Conservation (phyloP, 2,329 filamentous ascomycete species). For the Aspergillus brasiliensis region DNA sequence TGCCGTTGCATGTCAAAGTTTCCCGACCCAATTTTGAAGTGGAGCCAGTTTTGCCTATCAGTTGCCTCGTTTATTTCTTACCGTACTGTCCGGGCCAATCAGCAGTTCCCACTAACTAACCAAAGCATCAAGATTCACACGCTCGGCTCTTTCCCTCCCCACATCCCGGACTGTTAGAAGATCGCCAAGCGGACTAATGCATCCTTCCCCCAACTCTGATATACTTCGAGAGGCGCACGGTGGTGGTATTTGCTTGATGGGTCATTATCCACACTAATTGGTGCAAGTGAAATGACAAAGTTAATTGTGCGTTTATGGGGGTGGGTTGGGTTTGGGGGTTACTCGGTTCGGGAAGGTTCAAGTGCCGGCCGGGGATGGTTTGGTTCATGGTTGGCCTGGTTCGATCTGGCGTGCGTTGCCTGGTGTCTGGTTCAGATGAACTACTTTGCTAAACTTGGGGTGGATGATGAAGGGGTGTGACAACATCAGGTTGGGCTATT, state of each 20-base stretch:
- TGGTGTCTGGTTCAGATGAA: not conserved
- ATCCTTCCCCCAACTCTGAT: not conserved
- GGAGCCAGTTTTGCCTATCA: not conserved
- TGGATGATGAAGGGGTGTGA: not conserved
- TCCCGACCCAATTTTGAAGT: not conserved
- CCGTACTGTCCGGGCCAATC: not conserved
- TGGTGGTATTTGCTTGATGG: not conserved
- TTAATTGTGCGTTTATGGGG: not conserved
- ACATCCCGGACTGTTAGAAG: not conserved
- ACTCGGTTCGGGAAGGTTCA: too few species aligned
- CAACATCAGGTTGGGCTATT: not conserved
- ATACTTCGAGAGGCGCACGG: not conserved
- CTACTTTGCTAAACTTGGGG: not conserved
- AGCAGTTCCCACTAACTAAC: not conserved
- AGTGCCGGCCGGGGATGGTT: too few species aligned
- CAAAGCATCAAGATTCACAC: too few species aligned
- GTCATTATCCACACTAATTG: not conserved
- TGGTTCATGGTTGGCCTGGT: not conserved
- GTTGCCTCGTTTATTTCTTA: not conserved
- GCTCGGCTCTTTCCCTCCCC: too few species aligned
- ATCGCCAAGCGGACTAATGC: not conserved
- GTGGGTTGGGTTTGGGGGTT: not conserved
- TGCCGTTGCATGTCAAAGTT: too few species aligned
- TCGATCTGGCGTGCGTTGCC: not conserved
- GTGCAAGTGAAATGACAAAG: not conserved